Percentiles rank a stretch among this genome's conserved stretches.
phyloP scores from a whole-genome alignment of 768 basidiomycete species.

The Amanita polypyramis region DNA sequence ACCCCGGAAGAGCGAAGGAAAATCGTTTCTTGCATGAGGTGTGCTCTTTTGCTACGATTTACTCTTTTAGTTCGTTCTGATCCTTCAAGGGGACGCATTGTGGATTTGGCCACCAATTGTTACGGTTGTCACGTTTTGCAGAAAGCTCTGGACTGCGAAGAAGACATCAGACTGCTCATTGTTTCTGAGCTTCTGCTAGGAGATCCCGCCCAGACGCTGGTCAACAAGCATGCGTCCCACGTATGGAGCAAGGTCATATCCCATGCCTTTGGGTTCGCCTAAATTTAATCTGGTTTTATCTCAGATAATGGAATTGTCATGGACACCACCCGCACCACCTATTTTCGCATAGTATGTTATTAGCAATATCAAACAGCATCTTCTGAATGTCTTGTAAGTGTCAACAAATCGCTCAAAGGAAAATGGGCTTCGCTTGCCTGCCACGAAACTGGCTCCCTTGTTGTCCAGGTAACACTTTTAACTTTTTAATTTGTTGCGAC shows the following conservation, averaged over 20 bases:
- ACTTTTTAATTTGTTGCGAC: background rate
- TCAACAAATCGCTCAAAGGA: slow-evolving; percentile 79
- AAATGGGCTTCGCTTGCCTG: slow-evolving; percentile 87
- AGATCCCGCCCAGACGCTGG: slow-evolving; percentile 77
- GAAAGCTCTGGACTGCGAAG: slow-evolving; percentile 85
- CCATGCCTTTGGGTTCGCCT: background rate
- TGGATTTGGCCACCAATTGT: slow-evolving; percentile 81
- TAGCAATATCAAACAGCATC: slow-evolving; percentile 1
- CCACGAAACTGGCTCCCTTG: slow-evolving; percentile 83
- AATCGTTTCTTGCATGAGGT: slow-evolving; percentile 85
- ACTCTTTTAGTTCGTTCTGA: background rate
- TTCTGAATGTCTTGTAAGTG: slow-evolving; percentile 29
- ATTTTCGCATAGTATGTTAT: slow-evolving; percentile 72
- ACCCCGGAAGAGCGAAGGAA: slow-evolving; percentile 67
- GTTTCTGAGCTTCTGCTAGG: slow-evolving; percentile 78
- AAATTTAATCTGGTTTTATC: slow-evolving; percentile 6
- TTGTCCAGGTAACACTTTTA: slow-evolving; percentile 57
- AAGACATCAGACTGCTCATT: slow-evolving; percentile 73
- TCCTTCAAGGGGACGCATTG: slow-evolving; percentile 56
- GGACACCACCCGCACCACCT: slow-evolving; percentile 80
- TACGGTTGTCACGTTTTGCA: slow-evolving; percentile 87
- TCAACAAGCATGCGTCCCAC: slow-evolving; percentile 87
- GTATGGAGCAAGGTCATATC: slow-evolving; percentile 77
- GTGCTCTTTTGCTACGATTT: slow-evolving; percentile 10
- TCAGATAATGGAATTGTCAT: slow-evolving; percentile 84